Evolutionary conservation across 2,329 filamentous ascomycete species (phyloP), one percentile per base, ranked within the genome.

Genomic region (Aspergillus fischeri): DNA sequence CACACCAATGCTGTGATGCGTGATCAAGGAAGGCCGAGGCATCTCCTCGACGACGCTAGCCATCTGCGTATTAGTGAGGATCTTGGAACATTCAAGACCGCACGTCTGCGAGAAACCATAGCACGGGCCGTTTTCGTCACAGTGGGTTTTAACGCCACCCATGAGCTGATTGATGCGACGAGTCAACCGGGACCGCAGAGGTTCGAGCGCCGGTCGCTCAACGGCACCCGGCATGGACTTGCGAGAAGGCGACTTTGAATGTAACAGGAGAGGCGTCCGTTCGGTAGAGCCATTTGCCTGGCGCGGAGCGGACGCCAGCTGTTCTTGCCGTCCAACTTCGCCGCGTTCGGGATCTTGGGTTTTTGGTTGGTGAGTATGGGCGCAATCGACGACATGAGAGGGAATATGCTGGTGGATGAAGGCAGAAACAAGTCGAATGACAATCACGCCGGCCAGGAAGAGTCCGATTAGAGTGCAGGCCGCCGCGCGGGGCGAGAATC

Each of bases 401-500:
- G 79, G 79, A 28, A 81, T 80, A 55, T 75, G 75, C 24, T 69
- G 72, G 62, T 81, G 79, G 21, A 80, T 64, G 24, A 80, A 63
- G 7, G 65, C 66, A 0, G 79, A 81, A 21, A 79, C 57, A n/a
- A 76, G 52, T 29, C 74, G 75, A 29, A 81, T 80, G 1, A 74
- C 71, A 11, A 80, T 61, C 0, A 80, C 78, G 24, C 79, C 79
- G n/a, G 68, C 71, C 10, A 81, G 63, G 55, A 81, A 81, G 9
- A 80, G 69, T 9, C 73, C 72, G 54, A 78, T 79, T 38, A 80
- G 66, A 0, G 71, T 69, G 59, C 74, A 80, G 3, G 78, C 87
- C 5, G 92, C 90, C 2, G 76, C 70, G 60, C 86, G 83, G 3
- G 90, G 80, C 7, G 83, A 81, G 73, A 87, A 86, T 17, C 86